Conservation (phyloP, 2,329 filamentous ascomycete genomes). For the Diplocarpon rosae region DNA sequence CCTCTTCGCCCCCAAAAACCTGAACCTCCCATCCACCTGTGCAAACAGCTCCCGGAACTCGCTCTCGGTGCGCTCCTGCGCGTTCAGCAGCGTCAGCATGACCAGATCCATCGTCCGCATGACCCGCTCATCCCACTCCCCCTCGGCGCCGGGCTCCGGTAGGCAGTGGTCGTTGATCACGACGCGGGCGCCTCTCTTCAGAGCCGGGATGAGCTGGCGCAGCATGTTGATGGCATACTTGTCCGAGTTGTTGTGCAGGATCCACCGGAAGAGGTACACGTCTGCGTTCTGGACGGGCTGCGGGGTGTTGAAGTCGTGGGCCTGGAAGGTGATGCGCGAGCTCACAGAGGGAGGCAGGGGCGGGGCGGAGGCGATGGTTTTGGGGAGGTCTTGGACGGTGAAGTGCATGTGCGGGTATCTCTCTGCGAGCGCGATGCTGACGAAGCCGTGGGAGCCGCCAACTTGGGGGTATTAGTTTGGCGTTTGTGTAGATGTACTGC, state of each 20-base stretch:
- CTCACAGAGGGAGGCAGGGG: conserved; percentile 32
- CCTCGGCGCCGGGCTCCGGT: conserved; percentile 30
- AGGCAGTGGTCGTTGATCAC: conserved; percentile 36
- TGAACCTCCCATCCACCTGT: conserved; percentile 32
- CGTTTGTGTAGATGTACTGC: no score
- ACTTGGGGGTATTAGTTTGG: conserved; percentile 18
- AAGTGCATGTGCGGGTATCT: conserved; percentile 40
- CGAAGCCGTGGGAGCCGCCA: conserved; percentile 47
- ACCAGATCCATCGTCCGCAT: conserved; percentile 40
- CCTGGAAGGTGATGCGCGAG: conserved; percentile 31
- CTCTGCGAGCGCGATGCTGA: conserved; percentile 42
- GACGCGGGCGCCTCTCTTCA: conserved; percentile 40
- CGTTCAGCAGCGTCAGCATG: conserved; percentile 41
- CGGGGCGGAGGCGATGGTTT: conserved; percentile 37
- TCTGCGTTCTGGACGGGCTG: conserved; percentile 44
- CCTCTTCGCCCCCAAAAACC: conserved; percentile 34
- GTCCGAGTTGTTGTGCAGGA: conserved; percentile 51
- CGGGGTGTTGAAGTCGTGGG: conserved; percentile 46
- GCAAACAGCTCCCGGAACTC: conserved; percentile 37
- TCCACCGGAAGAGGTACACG: conserved; percentile 48
- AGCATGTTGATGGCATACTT: conserved; percentile 39
- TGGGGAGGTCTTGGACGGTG: conserved; percentile 42
- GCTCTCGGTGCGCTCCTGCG: conserved; percentile 37
- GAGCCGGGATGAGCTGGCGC: conserved; percentile 39
- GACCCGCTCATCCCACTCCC: conserved; percentile 36